Base-by-base conservation (phyloP, 78 protist genomes). In the Chrysochromulina tobinii region DNA sequence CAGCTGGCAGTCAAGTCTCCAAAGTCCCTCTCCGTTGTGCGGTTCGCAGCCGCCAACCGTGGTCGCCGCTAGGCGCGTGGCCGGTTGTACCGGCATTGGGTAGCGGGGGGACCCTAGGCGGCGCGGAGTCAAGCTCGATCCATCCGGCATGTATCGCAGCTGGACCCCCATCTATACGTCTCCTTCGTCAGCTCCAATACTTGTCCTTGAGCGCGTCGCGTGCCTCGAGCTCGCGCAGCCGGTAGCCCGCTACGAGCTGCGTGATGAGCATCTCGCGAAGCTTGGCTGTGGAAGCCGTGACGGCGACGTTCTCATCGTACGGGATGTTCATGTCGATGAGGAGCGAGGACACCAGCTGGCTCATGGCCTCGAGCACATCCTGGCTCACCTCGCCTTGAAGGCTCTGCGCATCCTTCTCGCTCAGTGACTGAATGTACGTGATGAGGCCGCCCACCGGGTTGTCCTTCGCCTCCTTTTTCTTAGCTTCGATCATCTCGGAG, bases 231-330 rank as follows among this genome's bases (percentile, higher is more conserved):
- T 88, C 91, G 18, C 91, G 81, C 84, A 88, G 83, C 58, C 59
- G 67, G 83, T 88, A 88, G 17, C 91, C 91, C 23, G 11, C 23
- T 51, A 88, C 84, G 25, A 88, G 91, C 91, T 88, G 91, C 54
- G 18, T 4, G 58, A 75, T 50, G 57, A 75, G 84, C 84, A 75
- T 5, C 79, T 75, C 84, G 84, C 84, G 84, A 57, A 75, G 15
- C 84, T 75, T 38, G 5, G 79, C 79, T 2, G 7, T 17, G 25
- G 50, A 18, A 15, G 75, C 75, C 79, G 21, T 17, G 79, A 51
- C 50, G 38, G 27, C 50, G 2, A 7, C 51, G 51, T 69, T 38
- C 38, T 38, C 38, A 38, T 38, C 51, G 12, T 27, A 51, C 51
- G 38, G 12, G 50, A 69, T n/a, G 55, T 69, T 69, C 53, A 27